Base-by-base conservation (phyloP, 208 protist species). In the Trypanosoma brucei region DNA sequence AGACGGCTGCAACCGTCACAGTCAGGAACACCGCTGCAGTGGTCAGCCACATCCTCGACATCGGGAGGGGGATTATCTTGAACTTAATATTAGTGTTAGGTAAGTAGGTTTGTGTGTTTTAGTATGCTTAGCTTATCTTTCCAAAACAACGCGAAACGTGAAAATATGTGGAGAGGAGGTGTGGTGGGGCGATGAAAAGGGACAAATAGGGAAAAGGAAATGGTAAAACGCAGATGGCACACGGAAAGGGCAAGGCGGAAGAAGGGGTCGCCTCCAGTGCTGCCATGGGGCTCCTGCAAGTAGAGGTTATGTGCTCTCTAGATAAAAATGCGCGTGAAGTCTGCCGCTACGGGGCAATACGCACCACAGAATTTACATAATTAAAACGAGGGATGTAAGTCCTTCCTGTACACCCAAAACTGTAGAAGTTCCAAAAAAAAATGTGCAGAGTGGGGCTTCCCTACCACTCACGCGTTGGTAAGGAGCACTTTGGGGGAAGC, bases 401-500 rank as follows among this genome's bases (percentile, higher is more conserved):
- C 22, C 22, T 22, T 22, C 22, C 22, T 22, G 22, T 22, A 22
- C 0, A 22, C 22, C 22, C 22, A 22, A 22, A 22, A 22, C 22
- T 22, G 22, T 22, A 22, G 22, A 22, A 22, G 22, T 22, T 22
- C 22, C 22, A 22, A 22, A 22, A 22, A 22, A 22, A 22, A 22
- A 22, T 22, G 22, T 22, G 22, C 22, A 22, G 22, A 22, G 22
- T 22, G 22, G 22, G 22, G 96, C 59, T 13, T 65, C 68, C 22
- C 55, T 80, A 69, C 64, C 64, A 69, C 55, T 69, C 64, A 13
- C 64, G 42, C 49, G 7, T 69, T n/a, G 3, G 8, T 40, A 69
- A 55, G 8, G 64, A 62, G 30, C 71, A 83, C 60, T 90, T 90
- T 8, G 79, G 75, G 30, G 83, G 86, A 33, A 93, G 76, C 31